A percentile compares a stretch with the other conserved stretches of the same genome.
Conservation (phyloP, 345 rosid genomes). For the Eucalyptus albens region DNA sequence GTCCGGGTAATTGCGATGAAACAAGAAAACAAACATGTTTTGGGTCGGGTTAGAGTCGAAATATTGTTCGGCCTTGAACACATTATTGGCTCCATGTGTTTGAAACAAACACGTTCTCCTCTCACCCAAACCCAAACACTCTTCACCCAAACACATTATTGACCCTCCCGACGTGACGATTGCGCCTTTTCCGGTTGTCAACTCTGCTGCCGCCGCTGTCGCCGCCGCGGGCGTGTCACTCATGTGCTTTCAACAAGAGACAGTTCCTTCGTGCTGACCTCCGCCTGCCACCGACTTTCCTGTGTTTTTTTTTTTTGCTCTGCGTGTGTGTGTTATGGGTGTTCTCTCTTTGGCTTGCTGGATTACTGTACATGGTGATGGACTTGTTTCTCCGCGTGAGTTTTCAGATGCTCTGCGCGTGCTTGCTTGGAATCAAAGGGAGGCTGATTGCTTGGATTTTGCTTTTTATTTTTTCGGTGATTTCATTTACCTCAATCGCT, state of each 20-base stretch:
- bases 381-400: neutral
- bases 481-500: neutral
- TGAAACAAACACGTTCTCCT: too few relatives aligned
- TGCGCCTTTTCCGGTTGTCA: too few relatives aligned
- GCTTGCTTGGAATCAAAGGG: neutral
- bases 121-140: too few relatives aligned
- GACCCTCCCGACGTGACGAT: too few relatives aligned
- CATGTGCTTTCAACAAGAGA: neutral
- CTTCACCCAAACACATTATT: too few relatives aligned
- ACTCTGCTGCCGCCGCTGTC: rapidly evolving
- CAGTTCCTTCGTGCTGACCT: neutral
- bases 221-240: rapidly evolving
- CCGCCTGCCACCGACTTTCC: neutral
- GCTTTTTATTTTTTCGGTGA: neutral
- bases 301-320: too few relatives aligned
- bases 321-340: neutral
- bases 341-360: neutral
- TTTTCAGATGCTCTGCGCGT: neutral
- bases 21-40: too few relatives aligned
- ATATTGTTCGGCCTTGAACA: too few relatives aligned
- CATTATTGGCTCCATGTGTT: too few relatives aligned
- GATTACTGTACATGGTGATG: neutral
- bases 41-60: too few relatives aligned
- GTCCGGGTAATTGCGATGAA: too few relatives aligned
- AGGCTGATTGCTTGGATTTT: too few relatives aligned